Evolutionary conservation across 2,329 filamentous ascomycete species (phyloP), one percentile per base, ranked within the genome.

Genomic region (Fusarium mundagurra): DNA sequence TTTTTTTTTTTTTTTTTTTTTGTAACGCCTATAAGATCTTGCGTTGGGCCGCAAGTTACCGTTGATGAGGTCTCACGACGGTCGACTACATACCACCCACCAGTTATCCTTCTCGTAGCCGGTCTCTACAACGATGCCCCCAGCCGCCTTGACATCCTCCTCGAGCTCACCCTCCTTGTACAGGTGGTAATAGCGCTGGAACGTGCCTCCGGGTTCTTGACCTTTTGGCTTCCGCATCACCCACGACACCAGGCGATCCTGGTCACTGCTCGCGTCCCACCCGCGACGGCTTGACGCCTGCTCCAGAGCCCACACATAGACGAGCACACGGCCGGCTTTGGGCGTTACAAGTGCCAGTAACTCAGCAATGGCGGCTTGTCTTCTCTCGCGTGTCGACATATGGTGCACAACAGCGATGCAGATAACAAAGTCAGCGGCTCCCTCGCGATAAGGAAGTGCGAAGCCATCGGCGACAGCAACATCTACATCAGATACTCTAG

Each of bases 91-190:
- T 80, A 98, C 92, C 61, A 92, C 94, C 96, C 96, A 99, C 96
- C 96, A 98, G 84, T 99, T 99, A 81, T 98, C 96, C 85, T 92
- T 95, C 81, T 99, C 96, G 83, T 98, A 99, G 39, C 96, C 96
- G 68, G 90, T 91, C 74, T 94, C 92, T 31, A 96, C 78, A 20
- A 98, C 90, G 55, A 83, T 84, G 13, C 95, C 96, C 24, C 95
- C 95, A 27, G 92, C 95, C 22, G 88, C 87, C 58, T 83, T 81
- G 65, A 98, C 89, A 81, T 98, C 93, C 48, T 90, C 88, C 81
- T 98, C 95, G 67, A 99, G 86, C 85, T 99, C 96, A 22, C 94
- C 94, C 80, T 94, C 89, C 61, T 90, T 88, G 83, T 98, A 99
- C 33, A 99, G 86, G 83, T 99, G 96, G 81, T 99, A 99, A 82